Evolutionary conservation across 208 protist genomes (phyloP), one percentile per base, ranked within the genome.

Genomic region (Endotrypanum monterogeii): DNA sequence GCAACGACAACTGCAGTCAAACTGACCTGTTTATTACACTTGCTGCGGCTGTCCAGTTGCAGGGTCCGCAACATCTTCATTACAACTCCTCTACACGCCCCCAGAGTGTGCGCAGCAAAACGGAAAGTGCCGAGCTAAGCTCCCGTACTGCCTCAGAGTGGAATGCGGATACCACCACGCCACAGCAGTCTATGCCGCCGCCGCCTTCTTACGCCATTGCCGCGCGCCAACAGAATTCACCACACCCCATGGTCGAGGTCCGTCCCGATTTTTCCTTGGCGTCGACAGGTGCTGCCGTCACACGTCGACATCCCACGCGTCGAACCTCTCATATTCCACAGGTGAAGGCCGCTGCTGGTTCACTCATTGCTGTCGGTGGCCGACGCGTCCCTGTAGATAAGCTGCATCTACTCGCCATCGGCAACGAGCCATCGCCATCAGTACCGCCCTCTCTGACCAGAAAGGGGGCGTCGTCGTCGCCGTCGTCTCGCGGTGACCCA

Each of bases 331-430:
- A 74, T 75, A 61, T 82, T 12, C 68, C 74, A 0, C 80, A 85
- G 1, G 80, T 87, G 16, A 82, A 83, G 73, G 77, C 78, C 11
- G 78, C 80, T 20, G 73, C 87, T 0, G 82, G 85, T 14, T 82
- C 81, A 18, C 75, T 93, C 60, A 89, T 95, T 73, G 85, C 91
- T 35, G 85, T 95, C 8, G 83, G 85, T 20, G 91, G 91, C 23
- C 83, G 91, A n/a, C 91, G 91, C 14, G 87, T 95, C 20, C 91
- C 91, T 0, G 84, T 92, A 41, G 83, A 91, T 65, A 95, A 93
- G 61, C 63, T 95, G 60, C 85, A 93, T 76, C 77, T 93, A 30
- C 82, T 95, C 14, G 63, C 76, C 18, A 61, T 80, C 18, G 70
- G 72, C 46, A 80, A 79, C n/a, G 73, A 78, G 65, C 32, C 67